A percentile compares a stretch with the other conserved stretches of the same genome.
phyloP scores from a whole-genome alignment of 208 protist species.

The Leishmania braziliensis region DNA sequence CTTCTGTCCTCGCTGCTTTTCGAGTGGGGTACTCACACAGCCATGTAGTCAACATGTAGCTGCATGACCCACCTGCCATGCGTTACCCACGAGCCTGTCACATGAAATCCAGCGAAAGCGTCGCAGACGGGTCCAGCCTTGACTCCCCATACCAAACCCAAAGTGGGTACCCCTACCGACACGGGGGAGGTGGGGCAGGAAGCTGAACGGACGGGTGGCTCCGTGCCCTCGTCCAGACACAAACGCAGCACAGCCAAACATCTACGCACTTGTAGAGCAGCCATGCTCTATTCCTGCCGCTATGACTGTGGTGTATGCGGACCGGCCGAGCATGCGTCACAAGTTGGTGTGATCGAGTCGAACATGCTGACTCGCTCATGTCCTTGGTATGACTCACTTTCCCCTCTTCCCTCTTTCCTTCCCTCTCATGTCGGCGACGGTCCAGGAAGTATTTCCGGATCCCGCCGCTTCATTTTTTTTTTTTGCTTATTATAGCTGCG shows the following conservation, averaged over 20 bases:
- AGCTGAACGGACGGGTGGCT: neutral
- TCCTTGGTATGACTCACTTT: neutral
- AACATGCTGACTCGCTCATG: neutral
- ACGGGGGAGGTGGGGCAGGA: neutral
- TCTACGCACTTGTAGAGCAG: too few relatives aligned
- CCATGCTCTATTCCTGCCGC: neutral
- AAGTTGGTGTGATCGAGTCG: neutral
- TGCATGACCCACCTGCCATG: neutral
- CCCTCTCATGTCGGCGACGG: neutral
- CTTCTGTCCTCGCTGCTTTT: neutral
- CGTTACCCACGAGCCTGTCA: neutral
- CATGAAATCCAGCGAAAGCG: neutral
- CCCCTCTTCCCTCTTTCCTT: neutral
- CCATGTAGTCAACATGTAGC: neutral
- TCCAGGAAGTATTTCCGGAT: neutral
- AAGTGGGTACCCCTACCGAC: neutral
- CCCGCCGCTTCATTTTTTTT: neutral
- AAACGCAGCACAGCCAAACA: neutral
- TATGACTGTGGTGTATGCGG: neutral
- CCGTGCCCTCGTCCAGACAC: neutral
- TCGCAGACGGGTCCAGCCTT: neutral
- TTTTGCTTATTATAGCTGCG: neutral
- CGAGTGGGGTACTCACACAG: too few relatives aligned
- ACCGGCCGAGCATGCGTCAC: too few relatives aligned
- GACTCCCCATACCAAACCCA: neutral